A percentile compares a stretch with the other conserved stretches of the same genome.
These are phyloP conservation scores for Phialophora tarda DNA, from an alignment of 2,329 filamentous ascomycete genomes.

Conservation along the genomic window DNA sequence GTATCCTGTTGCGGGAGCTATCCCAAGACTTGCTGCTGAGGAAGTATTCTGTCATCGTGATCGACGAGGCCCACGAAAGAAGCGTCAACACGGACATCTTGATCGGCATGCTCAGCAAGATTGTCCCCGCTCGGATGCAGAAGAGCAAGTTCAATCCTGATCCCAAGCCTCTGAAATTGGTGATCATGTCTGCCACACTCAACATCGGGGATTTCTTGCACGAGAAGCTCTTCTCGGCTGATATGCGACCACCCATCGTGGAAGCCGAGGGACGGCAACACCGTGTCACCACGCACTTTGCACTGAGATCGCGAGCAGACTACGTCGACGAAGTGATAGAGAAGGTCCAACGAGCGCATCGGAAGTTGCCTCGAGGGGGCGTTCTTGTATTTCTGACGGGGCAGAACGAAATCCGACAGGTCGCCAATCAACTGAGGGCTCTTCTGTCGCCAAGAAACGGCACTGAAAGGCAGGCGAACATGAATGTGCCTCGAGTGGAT, in stretches of 20 bases:
- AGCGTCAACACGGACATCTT: constrained; percentile 97
- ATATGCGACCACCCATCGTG: constrained; percentile 75
- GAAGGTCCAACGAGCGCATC: constrained; percentile 86
- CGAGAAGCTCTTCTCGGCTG: constrained; percentile 78
- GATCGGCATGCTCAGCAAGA: constrained; percentile 94
- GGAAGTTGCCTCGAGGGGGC: constrained; percentile 84
- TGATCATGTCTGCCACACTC: constrained; percentile 98
- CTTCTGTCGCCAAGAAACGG: constrained; percentile 23
- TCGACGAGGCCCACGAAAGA: constrained; percentile 96
- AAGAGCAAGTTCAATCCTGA: constrained; percentile 73
- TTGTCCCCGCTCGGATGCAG: constrained; percentile 80
- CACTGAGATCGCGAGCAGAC: constrained; percentile 79
- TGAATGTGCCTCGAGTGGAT: constrained; percentile 68
- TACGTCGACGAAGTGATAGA: constrained; percentile 89
- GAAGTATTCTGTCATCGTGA: constrained; percentile 91
- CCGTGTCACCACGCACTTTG: constrained; percentile 86
- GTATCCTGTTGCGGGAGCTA: constrained; percentile 89
- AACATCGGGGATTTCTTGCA: constrained; percentile 87
- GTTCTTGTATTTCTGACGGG: constrained; percentile 95
- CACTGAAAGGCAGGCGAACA: constrained; percentile 48
- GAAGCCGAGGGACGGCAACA: constrained; percentile 92
- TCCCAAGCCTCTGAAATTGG: constrained; percentile 80
- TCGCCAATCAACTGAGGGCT: constrained; percentile 76
- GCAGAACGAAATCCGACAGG: constrained; percentile 83
- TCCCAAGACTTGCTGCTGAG: constrained; percentile 83